Conservation (phyloP, 1,284 basidiomycete species). For the Limonomyces culmigenus region DNA sequence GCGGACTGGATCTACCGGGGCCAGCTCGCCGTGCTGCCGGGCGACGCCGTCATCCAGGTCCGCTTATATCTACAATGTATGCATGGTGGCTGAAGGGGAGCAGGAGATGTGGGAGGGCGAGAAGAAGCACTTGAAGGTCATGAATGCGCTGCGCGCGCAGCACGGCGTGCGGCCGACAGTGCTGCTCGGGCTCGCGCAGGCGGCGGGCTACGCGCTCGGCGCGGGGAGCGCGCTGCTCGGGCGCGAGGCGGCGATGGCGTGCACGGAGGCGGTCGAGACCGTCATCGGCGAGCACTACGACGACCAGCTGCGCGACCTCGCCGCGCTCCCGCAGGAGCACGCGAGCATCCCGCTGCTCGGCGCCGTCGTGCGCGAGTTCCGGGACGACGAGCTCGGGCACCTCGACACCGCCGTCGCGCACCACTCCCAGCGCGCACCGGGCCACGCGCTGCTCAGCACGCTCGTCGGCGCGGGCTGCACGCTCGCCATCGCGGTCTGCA, state of each 20-base stretch:
- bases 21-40: slow-evolving; percentile 55
- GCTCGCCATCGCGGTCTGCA: slow-evolving; percentile 80
- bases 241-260: slow-evolving; percentile 92
- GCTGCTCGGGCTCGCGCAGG: slow-evolving; percentile 72
- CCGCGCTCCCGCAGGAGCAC: slow-evolving; percentile 43
- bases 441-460: slow-evolving; percentile 79
- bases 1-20: slow-evolving; percentile 89
- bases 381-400: slow-evolving; percentile 92
- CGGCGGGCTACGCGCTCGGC: slow-evolving; percentile 75
- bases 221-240: slow-evolving; percentile 79
- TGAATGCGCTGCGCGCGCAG: slow-evolving; percentile 73
- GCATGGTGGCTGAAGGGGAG: slow-evolving; percentile 8
- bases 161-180: slow-evolving; percentile 75
- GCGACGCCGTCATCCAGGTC: slow-evolving; percentile 39
- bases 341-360: slow-evolving; percentile 68
- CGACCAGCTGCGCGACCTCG: slow-evolving; percentile 67
- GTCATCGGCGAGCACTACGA: slow-evolving; percentile 98
- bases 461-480: slow-evolving; percentile 79
- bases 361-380: slow-evolving; percentile 69
- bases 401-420: slow-evolving; percentile 85
- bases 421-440: slow-evolving; percentile 81
- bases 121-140: slow-evolving; percentile 78
- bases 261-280: slow-evolving; percentile 94
- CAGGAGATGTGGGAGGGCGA: slow-evolving; percentile 97
- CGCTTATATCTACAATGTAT: slow-evolving; percentile 64